Percentiles rank a stretch among this genome's conserved stretches.
Conservation (phyloP, 1,284 basidiomycete genomes). For the Apiotrichum gracile region DNA sequence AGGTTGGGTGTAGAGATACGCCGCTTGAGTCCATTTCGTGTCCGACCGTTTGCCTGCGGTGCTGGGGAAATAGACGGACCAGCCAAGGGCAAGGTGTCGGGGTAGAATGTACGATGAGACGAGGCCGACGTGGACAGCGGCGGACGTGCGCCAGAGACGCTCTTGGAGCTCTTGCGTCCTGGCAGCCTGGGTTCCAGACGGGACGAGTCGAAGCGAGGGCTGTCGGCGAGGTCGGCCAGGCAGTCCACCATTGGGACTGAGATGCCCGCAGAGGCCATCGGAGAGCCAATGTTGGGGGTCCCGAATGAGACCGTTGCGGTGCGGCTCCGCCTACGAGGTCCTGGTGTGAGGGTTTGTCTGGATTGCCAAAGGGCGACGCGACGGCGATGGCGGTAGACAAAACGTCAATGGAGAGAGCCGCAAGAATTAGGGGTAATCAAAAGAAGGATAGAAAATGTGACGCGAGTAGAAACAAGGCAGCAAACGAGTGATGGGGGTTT, state of each 20-base stretch:
- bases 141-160: conserved; percentile 22
- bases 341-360: conserved; percentile 45
- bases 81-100: not conserved
- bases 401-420: not conserved
- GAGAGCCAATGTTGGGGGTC: not conserved
- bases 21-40: conserved; percentile 29
- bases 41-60: not conserved
- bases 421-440: too few species aligned
- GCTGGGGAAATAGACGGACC: not conserved
- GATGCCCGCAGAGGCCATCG: not conserved
- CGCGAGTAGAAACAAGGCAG: too few species aligned
- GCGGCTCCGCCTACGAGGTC: conserved; percentile 10
- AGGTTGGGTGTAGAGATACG: conserved; percentile 37
- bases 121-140: conserved; percentile 13
- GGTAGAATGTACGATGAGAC: conserved; percentile 6
- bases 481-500: too few species aligned
- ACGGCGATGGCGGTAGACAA: not conserved
- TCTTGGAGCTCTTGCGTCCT: conserved; percentile 20
- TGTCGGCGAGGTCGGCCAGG: not conserved
- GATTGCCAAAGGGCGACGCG: not conserved
- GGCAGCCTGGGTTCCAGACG: conserved; percentile 4
- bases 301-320: conserved; percentile 33
- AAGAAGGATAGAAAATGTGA: too few species aligned
- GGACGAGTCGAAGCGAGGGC: not conserved
- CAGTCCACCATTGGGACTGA: not conserved